These are phyloP conservation scores for Beauveria australis DNA, from an alignment of 2,329 filamentous ascomycete genomes.

Conservation along the genomic window DNA sequence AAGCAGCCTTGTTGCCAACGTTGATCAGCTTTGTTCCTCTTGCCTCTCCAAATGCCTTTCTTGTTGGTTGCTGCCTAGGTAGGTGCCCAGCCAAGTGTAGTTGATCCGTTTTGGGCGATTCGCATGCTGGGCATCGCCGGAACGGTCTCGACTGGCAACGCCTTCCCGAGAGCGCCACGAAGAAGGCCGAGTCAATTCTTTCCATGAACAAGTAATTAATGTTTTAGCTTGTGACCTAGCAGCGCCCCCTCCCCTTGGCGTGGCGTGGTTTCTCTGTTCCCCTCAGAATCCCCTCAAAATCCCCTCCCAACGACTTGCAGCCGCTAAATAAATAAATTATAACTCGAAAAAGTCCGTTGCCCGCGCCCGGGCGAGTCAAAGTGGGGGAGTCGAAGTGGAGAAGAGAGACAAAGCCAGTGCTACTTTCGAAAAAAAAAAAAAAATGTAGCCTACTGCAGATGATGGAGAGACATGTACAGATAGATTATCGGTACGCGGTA, in stretches of 20 bases:
- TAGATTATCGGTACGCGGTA: too few species aligned
- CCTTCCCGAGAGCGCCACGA: slow-evolving; percentile 5
- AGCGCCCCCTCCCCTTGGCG: not conserved
- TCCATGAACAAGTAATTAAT: too few species aligned
- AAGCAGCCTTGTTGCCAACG: not conserved
- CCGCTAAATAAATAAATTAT: not conserved
- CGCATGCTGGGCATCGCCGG: not conserved
- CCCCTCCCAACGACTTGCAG: not conserved
- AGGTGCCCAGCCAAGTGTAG: not conserved
- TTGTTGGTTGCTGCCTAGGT: too few species aligned
- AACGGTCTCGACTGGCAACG: not conserved
- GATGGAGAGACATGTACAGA: too few species aligned
- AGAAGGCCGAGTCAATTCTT: not conserved
- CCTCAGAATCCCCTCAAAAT: not conserved
- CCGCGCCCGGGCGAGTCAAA: not conserved
- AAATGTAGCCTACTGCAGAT: too few species aligned
- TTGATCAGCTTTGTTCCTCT: not conserved
- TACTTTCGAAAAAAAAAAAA: too few species aligned
- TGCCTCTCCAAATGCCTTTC: too few species aligned
- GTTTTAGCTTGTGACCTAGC: not conserved
- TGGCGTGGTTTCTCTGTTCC: not conserved
- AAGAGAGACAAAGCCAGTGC: too few species aligned
- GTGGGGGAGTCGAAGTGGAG: too few species aligned
- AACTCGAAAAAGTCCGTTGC: not conserved
- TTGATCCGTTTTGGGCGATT: not conserved